A percentile compares a stretch with the other conserved stretches of the same genome.
phyloP scores from a whole-genome alignment of 2,329 filamentous ascomycete genomes.

The Ceratocystis diversiconidia region DNA sequence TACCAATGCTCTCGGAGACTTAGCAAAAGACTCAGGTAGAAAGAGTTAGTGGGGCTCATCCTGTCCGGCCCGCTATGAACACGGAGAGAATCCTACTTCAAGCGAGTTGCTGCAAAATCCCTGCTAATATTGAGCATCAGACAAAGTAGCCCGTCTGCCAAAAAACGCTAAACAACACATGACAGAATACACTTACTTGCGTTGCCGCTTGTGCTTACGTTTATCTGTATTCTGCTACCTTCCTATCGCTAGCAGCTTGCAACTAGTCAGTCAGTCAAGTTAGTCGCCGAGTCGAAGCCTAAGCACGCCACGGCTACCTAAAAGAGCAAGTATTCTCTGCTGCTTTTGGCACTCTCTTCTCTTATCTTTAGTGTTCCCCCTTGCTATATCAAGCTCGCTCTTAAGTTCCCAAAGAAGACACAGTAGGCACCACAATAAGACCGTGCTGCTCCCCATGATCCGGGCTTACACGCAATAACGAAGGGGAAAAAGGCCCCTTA shows the following conservation, averaged over 20 bases:
- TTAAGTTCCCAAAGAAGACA: too few relatives aligned
- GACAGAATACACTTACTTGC: background rate
- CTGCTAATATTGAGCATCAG: slow-evolving; percentile 1
- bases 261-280: background rate
- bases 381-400: too few relatives aligned
- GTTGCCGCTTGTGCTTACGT: background rate
- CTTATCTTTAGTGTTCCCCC: background rate
- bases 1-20: too few relatives aligned
- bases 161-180: background rate
- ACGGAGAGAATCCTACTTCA: background rate
- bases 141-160: background rate
- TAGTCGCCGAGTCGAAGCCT: background rate
- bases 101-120: background rate
- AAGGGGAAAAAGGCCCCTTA: too few relatives aligned
- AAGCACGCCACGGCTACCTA: background rate
- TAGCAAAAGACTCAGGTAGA: too few relatives aligned
- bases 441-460: too few relatives aligned
- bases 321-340: background rate
- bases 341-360: background rate
- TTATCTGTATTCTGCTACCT: background rate
- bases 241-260: background rate
- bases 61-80: slow-evolving; percentile 1
- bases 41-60: background rate
- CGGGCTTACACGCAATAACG: too few relatives aligned
- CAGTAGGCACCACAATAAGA: too few relatives aligned